Conservation (phyloP, 2,329 filamentous ascomycete species). For the Aureobasidium sp. region DNA sequence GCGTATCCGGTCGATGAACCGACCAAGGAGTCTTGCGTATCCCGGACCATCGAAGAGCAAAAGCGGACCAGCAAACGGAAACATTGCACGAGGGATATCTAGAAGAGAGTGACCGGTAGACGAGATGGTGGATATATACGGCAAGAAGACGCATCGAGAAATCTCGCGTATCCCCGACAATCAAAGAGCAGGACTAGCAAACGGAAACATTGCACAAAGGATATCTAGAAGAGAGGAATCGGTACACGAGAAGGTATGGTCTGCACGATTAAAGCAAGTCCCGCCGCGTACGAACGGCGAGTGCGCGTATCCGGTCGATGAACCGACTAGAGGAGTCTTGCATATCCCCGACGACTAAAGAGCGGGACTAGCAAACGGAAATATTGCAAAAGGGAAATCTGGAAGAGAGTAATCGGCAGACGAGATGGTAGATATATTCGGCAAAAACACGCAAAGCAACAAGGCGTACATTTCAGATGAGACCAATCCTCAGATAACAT, state of each 20-base stretch:
- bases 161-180: background rate
- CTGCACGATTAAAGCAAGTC: background rate
- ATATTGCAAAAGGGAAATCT: background rate
- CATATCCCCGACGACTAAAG: background rate
- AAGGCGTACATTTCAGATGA: no score
- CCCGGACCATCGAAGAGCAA: background rate
- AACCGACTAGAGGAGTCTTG: background rate
- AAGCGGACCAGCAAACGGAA: background rate
- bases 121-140: background rate
- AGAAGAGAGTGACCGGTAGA: background rate
- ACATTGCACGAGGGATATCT: background rate
- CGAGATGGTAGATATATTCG: background rate
- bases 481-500: no score
- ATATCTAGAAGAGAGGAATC: background rate
- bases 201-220: background rate
- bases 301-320: background rate
- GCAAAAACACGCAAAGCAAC: background rate
- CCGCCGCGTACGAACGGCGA: background rate
- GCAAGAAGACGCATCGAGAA: background rate
- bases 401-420: background rate
- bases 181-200: background rate
- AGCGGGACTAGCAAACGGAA: background rate
- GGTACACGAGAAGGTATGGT: background rate
- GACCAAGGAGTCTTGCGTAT: background rate
- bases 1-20: background rate